Percentiles rank a stretch among this genome's conserved stretches.
Evolutionary conservation across 176 grass and related monocot genomes (phyloP).

Genomic region (sorghum (Sorghum bicolor)): DNA sequence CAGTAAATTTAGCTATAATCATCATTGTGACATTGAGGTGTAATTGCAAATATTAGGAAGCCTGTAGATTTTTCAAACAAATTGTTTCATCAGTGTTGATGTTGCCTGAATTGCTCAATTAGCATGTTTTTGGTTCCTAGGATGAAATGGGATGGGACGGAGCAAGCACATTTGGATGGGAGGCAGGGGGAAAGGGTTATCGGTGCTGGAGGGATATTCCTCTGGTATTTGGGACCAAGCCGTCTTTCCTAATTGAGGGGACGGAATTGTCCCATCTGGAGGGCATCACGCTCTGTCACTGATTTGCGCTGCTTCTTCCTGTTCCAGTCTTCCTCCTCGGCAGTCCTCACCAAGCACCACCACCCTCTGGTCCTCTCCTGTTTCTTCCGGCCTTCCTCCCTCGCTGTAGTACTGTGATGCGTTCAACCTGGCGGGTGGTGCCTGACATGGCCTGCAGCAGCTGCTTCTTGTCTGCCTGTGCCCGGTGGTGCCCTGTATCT

Average conservation of each 20-base stretch:
- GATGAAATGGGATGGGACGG: not conserved
- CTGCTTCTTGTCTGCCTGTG: no score
- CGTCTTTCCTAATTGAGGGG: not conserved
- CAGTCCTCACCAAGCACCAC: not conserved
- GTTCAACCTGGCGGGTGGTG: no score
- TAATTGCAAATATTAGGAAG: not conserved
- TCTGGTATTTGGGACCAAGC: not conserved
- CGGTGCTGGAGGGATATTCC: not conserved
- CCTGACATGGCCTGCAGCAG: no score
- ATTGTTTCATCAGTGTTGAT: not conserved
- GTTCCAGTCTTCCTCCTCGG: not conserved
- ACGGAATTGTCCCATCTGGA: not conserved
- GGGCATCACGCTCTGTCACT: not conserved
- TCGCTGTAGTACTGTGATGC: not conserved
- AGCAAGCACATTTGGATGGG: not conserved
- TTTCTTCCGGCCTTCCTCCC: not conserved
- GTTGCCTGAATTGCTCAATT: not conserved
- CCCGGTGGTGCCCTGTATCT: no score
- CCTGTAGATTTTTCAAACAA: not conserved
- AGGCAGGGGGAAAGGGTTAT: not conserved
- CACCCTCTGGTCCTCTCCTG: not conserved
- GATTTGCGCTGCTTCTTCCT: not conserved
- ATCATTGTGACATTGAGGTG: not conserved
- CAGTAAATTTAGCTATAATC: not conserved
- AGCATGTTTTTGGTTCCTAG: not conserved